Percentiles rank a stretch among this genome's conserved stretches.
phyloP scores from a whole-genome alignment of 1,284 basidiomycete genomes.

The Melampsora americana region DNA sequence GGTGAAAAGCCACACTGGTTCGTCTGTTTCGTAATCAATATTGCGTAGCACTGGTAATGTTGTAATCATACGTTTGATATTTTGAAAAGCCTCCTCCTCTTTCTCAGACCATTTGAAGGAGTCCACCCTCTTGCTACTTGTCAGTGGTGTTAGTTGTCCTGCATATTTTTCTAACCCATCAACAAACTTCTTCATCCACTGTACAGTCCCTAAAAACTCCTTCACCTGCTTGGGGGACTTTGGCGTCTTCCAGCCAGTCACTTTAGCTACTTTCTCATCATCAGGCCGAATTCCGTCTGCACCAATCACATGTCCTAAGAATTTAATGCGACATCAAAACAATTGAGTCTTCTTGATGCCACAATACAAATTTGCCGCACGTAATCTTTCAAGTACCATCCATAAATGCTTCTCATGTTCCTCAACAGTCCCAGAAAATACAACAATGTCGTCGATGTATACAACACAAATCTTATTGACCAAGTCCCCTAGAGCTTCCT shows the following conservation, averaged over 20 bases:
- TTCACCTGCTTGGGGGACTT: neutral
- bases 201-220: constrained; percentile 4
- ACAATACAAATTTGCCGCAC: neutral
- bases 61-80: constrained; percentile 53
- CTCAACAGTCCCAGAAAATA: constrained; percentile 55
- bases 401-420: constrained; percentile 51
- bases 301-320: neutral
- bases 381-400: neutral
- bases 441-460: constrained; percentile 57
- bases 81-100: constrained; percentile 50
- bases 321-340: neutral
- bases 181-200: no score
- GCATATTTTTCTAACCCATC: neutral
- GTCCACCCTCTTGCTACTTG: neutral
- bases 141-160: neutral
- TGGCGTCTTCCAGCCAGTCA: neutral
- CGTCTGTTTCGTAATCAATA: constrained; percentile 51
- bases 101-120: constrained; percentile 4
- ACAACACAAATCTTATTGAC: no score
- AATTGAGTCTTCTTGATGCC: constrained; percentile 1
- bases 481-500: constrained; percentile 31
- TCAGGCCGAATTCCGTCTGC: neutral
- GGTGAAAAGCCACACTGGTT: constrained; percentile 38
- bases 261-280: neutral
- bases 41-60: constrained; percentile 47